Conservation (phyloP, 108 stramenopile species). For the Aurantiochytrium sp. region DNA sequence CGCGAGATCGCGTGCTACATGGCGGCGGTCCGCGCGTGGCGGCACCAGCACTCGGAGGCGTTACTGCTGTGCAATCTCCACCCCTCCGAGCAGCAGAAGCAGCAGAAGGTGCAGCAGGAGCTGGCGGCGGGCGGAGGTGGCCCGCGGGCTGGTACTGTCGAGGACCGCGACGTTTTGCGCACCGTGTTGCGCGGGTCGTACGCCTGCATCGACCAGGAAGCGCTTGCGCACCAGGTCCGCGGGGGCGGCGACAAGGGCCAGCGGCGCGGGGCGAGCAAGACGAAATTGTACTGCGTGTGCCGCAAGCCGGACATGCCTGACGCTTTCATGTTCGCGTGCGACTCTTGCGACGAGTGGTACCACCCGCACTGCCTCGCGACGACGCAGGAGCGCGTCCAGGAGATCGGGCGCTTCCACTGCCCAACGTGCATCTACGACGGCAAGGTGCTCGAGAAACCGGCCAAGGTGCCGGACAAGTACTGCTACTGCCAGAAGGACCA, state of each 20-base stretch:
- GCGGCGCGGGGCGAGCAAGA: not conserved
- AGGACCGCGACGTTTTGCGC: not conserved
- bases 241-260: not conserved
- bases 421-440: conserved; percentile 16
- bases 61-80: not conserved
- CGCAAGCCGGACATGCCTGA: not conserved
- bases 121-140: too few relatives aligned
- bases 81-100: too few relatives aligned
- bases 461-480: not conserved
- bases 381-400: not conserved
- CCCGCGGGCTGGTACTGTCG: not conserved
- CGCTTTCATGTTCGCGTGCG: not conserved
- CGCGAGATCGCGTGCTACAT: not conserved
- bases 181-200: not conserved
- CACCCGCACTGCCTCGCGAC: conserved; percentile 18
- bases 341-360: not conserved
- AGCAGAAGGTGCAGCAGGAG: too few relatives aligned
- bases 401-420: not conserved
- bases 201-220: not conserved
- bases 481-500: not conserved
- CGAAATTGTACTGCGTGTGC: not conserved
- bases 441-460: not conserved
- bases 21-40: not conserved
- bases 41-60: not conserved
- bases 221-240: not conserved